phyloP scores from a whole-genome alignment of 176 grass and related monocot species.

The Ampelocalamus luodianensis region DNA sequence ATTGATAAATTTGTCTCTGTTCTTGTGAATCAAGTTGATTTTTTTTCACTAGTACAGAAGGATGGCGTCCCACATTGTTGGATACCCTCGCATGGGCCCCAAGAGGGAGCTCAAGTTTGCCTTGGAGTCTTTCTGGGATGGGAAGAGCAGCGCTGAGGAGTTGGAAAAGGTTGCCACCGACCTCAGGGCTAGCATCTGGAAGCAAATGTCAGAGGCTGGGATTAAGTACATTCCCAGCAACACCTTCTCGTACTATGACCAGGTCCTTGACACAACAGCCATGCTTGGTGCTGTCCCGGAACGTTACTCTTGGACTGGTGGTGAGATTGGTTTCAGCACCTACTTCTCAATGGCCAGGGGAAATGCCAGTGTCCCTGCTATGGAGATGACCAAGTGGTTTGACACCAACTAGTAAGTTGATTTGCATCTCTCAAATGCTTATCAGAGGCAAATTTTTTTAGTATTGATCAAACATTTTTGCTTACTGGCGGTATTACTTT shows the following conservation, averaged over 20 bases:
- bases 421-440: conserved; percentile 27
- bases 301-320: conserved; percentile 75
- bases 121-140: conserved; percentile 96
- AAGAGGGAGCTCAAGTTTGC: conserved; percentile 99
- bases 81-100: conserved; percentile 97
- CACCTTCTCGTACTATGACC: conserved; percentile 97
- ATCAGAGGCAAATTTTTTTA: background rate
- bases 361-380: conserved; percentile 88
- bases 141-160: conserved; percentile 81
- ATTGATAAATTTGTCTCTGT: background rate
- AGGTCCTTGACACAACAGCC: conserved; percentile 88
- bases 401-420: conserved; percentile 96
- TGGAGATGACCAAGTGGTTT: conserved; percentile 99
- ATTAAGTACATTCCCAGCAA: conserved; percentile 98
- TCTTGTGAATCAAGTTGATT: conserved; percentile 8
- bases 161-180: conserved; percentile 85
- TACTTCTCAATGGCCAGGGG: conserved; percentile 99
- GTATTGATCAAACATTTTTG: conserved; percentile 23
- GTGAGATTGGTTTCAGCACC: conserved; percentile 80
- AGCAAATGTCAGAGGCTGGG: conserved; percentile 86
- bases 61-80: conserved; percentile 96
- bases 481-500: conserved; percentile 34
- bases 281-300: conserved; percentile 96
- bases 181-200: conserved; percentile 84
- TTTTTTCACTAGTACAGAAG: conserved; percentile 47